These are phyloP conservation scores for Plasmodium sp. DNA, from an alignment of 169 alveolate genomes.

Conservation along the genomic window DNA sequence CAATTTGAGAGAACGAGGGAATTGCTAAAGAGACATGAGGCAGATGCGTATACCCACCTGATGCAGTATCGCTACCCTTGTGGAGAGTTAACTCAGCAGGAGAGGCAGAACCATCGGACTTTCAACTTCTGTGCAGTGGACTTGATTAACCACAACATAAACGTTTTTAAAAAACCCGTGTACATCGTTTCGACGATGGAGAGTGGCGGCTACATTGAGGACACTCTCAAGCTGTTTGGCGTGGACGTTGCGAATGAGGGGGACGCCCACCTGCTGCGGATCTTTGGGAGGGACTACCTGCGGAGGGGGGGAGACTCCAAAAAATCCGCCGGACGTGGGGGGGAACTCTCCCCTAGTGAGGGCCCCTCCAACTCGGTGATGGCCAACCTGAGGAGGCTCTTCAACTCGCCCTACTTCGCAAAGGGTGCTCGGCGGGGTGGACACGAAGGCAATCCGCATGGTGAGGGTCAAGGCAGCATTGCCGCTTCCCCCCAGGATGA, in stretches of 20 bases:
- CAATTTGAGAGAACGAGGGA: slow-evolving; percentile 34
- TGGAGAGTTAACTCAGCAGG: slow-evolving; percentile 16
- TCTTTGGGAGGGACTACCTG: slow-evolving; percentile 18
- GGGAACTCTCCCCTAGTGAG: too few species aligned
- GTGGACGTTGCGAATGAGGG: neutral
- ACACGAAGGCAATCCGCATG: neutral
- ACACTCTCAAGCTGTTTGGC: slow-evolving; percentile 33
- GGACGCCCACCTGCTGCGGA: slow-evolving; percentile 8
- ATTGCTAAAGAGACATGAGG: neutral
- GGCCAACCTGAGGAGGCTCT: neutral
- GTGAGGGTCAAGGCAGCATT: too few species aligned
- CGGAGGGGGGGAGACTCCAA: neutral
- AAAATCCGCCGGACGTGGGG: too few species aligned
- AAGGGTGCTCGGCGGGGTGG: neutral
- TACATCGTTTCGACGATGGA: slow-evolving; percentile 48
- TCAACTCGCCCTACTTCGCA: neutral
- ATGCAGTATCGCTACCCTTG: slow-evolving; percentile 29
- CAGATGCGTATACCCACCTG: slow-evolving; percentile 26
- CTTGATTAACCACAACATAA: slow-evolving; percentile 40
- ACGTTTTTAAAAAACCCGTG: slow-evolving; percentile 44
- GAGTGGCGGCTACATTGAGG: neutral
- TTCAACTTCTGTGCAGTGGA: slow-evolving; percentile 23
- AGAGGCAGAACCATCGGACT: slow-evolving; percentile 44
- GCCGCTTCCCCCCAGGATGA: neutral
- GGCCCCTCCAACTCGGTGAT: neutral